phyloP scores from a whole-genome alignment of 2,329 filamentous ascomycete genomes.

The Diplodia intermedia region DNA sequence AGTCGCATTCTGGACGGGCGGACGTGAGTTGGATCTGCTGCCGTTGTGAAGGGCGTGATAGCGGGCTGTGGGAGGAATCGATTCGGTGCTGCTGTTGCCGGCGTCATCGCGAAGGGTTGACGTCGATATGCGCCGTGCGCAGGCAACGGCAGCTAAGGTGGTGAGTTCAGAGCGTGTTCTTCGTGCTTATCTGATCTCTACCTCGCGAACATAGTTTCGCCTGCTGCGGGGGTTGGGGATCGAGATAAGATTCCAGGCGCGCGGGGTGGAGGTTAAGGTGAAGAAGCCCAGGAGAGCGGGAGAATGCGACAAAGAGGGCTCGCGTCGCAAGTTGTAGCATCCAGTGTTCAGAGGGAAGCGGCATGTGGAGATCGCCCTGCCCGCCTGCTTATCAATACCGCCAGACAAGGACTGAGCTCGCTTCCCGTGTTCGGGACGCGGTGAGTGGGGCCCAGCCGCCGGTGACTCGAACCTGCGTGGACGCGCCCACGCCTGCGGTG shows the following conservation, averaged over 20 bases:
- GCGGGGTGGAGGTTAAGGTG: not conserved
- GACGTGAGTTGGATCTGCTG: not conserved
- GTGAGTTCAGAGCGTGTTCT: not conserved
- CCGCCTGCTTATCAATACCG: constrained; percentile 21
- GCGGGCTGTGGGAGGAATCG: not conserved
- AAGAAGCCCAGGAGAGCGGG: not conserved
- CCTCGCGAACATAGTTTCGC: not conserved
- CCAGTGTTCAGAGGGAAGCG: not conserved
- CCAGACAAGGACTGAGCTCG: constrained; percentile 3
- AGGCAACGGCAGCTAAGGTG: not conserved
- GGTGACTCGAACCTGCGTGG: constrained; percentile 5
- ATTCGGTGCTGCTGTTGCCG: not conserved
- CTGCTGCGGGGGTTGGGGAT: not conserved
- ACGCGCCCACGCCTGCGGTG: constrained; percentile 6
- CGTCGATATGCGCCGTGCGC: not conserved
- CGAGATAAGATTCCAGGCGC: not conserved
- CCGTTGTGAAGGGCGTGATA: not conserved
- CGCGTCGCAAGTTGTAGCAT: not conserved
- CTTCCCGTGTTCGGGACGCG: constrained; percentile 5
- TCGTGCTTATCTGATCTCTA: not conserved
- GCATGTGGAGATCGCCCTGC: constrained; percentile 11
- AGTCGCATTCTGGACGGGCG: not conserved
- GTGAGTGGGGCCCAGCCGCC: constrained; percentile 7
- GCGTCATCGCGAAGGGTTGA: constrained; percentile 5
- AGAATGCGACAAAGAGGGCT: not conserved